Conservation (phyloP, 371 early-diverging fungal species). For the Mortierella sp. region DNA sequence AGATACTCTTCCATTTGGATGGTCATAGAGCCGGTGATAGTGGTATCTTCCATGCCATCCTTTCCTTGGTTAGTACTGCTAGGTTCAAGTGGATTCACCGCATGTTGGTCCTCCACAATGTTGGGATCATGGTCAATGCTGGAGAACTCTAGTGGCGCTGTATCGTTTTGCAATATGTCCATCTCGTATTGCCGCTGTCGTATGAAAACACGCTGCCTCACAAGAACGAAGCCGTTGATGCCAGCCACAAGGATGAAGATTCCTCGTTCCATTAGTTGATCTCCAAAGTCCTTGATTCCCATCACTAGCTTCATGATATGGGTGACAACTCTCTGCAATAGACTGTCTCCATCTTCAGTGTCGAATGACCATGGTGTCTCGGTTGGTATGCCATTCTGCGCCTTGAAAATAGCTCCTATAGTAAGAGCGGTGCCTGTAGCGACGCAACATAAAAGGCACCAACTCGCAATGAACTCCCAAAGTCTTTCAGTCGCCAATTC, state of each 20-base stretch:
- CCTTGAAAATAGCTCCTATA: constrained; percentile 11
- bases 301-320: constrained; percentile 54
- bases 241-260: constrained; percentile 64
- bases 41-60: no score
- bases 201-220: constrained; percentile 60
- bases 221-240: constrained; percentile 63
- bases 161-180: constrained; percentile 42
- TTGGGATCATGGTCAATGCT: no score
- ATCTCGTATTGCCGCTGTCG: constrained; percentile 21
- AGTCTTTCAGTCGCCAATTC: constrained; percentile 19
- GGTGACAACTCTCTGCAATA: constrained; percentile 57
- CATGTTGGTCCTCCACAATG: no score
- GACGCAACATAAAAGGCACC: constrained; percentile 35
- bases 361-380: constrained; percentile 30
- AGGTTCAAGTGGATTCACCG: no score
- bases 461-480: constrained; percentile 39
- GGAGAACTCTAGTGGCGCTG: no score
- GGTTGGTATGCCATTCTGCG: constrained; percentile 4
- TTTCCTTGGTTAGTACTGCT: no score
- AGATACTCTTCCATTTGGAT: no score
- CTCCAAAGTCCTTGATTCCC: constrained; percentile 53
- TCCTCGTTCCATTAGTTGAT: constrained; percentile 55
- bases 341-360: constrained; percentile 11
- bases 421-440: constrained; percentile 17
- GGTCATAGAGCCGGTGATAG: no score